Base-by-base conservation (phyloP, 2,329 filamentous ascomycete genomes). In the Sporothrix euskadiensis region DNA sequence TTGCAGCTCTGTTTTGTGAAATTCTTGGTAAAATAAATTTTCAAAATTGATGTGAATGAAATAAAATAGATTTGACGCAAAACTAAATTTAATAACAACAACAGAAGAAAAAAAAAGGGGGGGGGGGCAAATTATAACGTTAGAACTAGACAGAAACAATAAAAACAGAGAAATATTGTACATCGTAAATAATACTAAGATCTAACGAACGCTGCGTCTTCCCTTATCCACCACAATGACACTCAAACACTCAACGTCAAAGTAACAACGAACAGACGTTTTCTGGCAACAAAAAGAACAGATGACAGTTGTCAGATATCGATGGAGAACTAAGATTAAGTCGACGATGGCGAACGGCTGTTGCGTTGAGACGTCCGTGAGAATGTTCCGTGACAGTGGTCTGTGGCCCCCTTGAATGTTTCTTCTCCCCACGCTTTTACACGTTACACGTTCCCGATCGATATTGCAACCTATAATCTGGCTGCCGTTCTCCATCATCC, bases 341-440 rank as follows among this genome's bases (percentile, higher is more conserved):
- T 56, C 10, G 35, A 10, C 32, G 9, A 22, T 66, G 22, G 65
- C 44, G 44, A 69, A 69, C 65, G 41, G 65, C 8, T 26, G 26
- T 35, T 69, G 26, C 26, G 39, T 44, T 26, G 61, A 47, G 26
- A 69, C 65, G 44, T 35, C 41, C 63, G 22, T 49, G 47, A 69
- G 7, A 35, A 47, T n/a, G 4, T 47, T 35, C 41, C 63, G 22
- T 49, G 47, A 69, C 16, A 35, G 65, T n/a, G 4, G 30, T 56
- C 66, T 57, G 32, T 30, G 41, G 35, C 44, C 44, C 16, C 65
- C 26, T 4, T 61, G 57, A 26, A 1, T 26, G 12, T n/a, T 8
- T 14, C 59, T 12, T 32, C n/a, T 7, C 65, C 65, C 65, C 65
- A 52, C 65, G 35, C 44, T 35, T 52, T 52, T 1, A 3, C n/a